Percentiles rank a stretch among this genome's conserved stretches.
Evolutionary conservation across 306 rosid species (phyloP).

Genomic region (Herpetospermum pedunculosum): DNA sequence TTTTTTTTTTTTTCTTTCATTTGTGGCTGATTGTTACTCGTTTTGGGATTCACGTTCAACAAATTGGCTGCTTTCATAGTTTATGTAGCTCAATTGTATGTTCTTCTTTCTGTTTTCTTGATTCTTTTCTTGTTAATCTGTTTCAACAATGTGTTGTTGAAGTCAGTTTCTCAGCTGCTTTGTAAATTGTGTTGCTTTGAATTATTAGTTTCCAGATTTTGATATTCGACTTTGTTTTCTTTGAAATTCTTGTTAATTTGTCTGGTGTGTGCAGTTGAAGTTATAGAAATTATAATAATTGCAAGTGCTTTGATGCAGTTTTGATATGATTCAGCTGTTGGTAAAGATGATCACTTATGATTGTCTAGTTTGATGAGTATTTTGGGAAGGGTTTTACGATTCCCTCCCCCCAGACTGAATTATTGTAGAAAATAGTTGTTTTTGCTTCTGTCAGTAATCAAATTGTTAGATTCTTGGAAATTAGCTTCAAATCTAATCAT

Average conservation of each 20-base stretch:
- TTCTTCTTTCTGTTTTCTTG: not conserved
- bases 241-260: not conserved
- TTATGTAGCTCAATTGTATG: not conserved
- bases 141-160: slow-evolving; percentile 1
- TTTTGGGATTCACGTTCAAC: not conserved
- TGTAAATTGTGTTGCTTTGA: not conserved
- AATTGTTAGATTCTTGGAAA: not conserved
- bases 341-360: not conserved
- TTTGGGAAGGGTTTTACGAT: not conserved
- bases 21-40: not conserved
- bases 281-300: not conserved
- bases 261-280: not conserved
- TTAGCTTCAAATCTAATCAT: slow-evolving; percentile 1
- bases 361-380: not conserved
- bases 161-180: not conserved
- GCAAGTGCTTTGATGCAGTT: not conserved
- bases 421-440: not conserved
- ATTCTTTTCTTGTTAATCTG: not conserved
- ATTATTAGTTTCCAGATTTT: not conserved
- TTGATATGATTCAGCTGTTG: not conserved
- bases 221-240: not conserved
- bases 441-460: not conserved
- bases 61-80: not conserved
- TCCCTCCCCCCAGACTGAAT: not conserved
- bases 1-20: not conserved